A percentile compares a stretch with the other conserved stretches of the same genome.
phyloP scores from a whole-genome alignment of 768 basidiomycete genomes.

The Crepidotus variabilis region DNA sequence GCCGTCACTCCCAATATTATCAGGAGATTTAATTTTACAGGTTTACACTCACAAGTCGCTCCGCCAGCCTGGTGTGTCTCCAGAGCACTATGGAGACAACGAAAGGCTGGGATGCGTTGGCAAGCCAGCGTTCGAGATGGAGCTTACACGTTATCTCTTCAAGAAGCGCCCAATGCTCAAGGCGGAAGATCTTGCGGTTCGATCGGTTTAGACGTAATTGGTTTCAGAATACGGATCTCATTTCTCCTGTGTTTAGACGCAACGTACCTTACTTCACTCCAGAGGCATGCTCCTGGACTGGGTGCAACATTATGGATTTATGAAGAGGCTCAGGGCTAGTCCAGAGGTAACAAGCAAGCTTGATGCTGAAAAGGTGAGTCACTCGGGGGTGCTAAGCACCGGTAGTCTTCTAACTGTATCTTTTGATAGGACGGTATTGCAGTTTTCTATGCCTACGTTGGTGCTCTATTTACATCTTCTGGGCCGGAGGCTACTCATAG shows the following conservation, averaged over 20 bases:
- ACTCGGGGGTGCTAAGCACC: conserved; percentile 8
- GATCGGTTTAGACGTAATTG: conserved; percentile 18
- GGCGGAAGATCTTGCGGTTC: conserved; percentile 48
- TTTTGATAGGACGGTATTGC: conserved; percentile 38
- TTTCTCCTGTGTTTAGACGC: conserved; percentile 17
- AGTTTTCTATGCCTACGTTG: conserved; percentile 66
- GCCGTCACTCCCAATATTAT: conserved; percentile 38
- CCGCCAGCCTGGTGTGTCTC: conserved; percentile 31
- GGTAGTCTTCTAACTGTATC: conserved; percentile 8
- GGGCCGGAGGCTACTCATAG: conserved; percentile 47
- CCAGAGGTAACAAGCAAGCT: conserved; percentile 32
- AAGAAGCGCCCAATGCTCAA: conserved; percentile 46
- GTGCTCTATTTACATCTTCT: conserved; percentile 54
- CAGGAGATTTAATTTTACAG: conserved; percentile 54
- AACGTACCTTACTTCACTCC: conserved; percentile 33
- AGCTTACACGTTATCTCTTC: conserved; percentile 41
- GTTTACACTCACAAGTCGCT: conserved; percentile 71
- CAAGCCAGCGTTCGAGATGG: conserved; percentile 39
- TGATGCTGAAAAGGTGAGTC: conserved; percentile 37
- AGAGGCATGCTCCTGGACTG: conserved; percentile 43
- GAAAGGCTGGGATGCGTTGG: conserved; percentile 55
- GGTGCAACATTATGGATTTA: conserved; percentile 44
- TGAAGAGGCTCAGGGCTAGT: conserved; percentile 45
- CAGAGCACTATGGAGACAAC: conserved; percentile 47
- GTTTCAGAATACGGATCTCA: conserved; percentile 8